Conservation (phyloP, 352 stramenopile genomes). For the Pythium chondricola region DNA sequence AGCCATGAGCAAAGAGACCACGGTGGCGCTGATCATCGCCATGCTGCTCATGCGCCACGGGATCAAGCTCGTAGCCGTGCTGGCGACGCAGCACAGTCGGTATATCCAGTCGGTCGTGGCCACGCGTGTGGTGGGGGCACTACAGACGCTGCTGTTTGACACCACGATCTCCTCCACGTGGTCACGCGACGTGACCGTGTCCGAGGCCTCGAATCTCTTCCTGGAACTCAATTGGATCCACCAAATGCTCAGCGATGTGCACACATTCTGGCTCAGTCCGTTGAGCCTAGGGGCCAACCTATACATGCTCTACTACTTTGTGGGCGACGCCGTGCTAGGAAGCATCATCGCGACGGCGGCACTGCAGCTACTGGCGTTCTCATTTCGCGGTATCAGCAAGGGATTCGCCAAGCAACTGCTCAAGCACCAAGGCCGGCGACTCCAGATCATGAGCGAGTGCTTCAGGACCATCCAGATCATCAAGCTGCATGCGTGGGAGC, state of each 20-base stretch:
- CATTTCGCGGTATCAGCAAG: not conserved
- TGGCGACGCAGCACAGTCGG: not conserved
- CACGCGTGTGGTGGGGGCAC: not conserved
- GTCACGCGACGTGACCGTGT: conserved; percentile 1
- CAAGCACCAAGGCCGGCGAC: not conserved
- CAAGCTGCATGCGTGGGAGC: conserved; percentile 13
- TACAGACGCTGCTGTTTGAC: conserved; percentile 13
- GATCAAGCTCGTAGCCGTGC: not conserved
- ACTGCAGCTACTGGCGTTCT: not conserved
- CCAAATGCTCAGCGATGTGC: not conserved
- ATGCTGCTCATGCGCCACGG: conserved; percentile 1
- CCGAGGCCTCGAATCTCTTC: conserved; percentile 9
- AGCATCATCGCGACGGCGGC: conserved; percentile 2
- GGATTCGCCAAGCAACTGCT: not conserved
- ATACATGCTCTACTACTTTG: conserved; percentile 11
- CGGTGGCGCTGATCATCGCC: not conserved
- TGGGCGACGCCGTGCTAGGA: conserved; percentile 10
- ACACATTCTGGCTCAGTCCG: conserved; percentile 1
- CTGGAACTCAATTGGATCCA: conserved; percentile 3
- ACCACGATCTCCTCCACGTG: not conserved
- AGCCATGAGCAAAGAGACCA: not conserved
- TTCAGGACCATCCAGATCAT: conserved; percentile 16
- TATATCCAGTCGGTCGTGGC: not conserved
- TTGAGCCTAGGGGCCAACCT: conserved; percentile 6
- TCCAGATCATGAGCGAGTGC: conserved; percentile 13